Evolutionary conservation across 139 green algal genomes (phyloP), one percentile per base, ranked within the genome.

Genomic region (Micromonas commoda): DNA sequence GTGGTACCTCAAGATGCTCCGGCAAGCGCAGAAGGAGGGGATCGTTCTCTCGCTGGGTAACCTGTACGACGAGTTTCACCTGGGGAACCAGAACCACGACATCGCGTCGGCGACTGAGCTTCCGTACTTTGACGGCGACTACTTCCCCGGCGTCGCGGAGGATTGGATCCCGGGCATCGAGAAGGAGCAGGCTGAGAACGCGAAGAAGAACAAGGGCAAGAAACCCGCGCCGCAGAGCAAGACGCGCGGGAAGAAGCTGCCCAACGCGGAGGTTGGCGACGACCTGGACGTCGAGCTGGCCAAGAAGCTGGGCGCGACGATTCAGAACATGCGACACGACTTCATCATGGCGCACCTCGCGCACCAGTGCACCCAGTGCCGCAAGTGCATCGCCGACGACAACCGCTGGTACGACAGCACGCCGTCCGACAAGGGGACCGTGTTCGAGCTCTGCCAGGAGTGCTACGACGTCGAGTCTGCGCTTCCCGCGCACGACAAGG

Each of bases 111-210:
- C 82, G 2, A 85, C 80, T 2, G 68, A 91, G 72, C 83, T 98
- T 26, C 94, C 94, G 33, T 99, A 99, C 88, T 93, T 98, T 68
- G 95, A 98, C 77, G 94, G 95, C 21, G 95, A 99, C 88, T 99
- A 97, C 89, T 98, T 93, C 92, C 95, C 95, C 2, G 95, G 95
- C 60, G 89, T 92, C 77, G 89, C 86, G 39, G 86, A 91, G 80
- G 84, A 88, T 1, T 77, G 52, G 52, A 69, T 77, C 54, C 37
- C 81, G 71, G 54, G 89, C 51, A 83, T 65, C 67, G 45, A 85
- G 68, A 28, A 31, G 5, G 73, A 79, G 32, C 51, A 70, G 19
- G 31, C 28, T 45, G 70, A 63, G 26, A 26, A 68, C 24, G 51
- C 52, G 53, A 68, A 53, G 28, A 68, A 68, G 28, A 32, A 33